A percentile compares a stretch with the other conserved stretches of the same genome.
Conservation (phyloP, 2,329 filamentous ascomycete genomes). For the Fusarium pilosicola region DNA sequence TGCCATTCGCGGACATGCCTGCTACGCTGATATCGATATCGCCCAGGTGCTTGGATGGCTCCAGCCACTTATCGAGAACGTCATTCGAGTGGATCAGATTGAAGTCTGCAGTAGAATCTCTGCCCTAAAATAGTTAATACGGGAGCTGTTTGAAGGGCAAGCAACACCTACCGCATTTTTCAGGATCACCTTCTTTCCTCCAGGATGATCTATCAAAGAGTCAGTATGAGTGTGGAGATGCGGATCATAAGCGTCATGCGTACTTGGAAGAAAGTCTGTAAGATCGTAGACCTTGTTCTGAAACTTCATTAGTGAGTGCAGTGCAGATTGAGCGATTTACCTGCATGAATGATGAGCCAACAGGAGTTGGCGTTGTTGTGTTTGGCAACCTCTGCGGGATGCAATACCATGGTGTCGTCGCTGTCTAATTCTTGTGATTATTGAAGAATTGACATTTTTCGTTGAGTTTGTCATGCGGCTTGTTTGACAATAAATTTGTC, state of each 20-base stretch:
- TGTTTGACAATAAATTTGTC: neutral
- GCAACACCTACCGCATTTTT: constrained; percentile 4
- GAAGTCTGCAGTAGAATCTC: constrained; percentile 17
- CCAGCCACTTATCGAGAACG: constrained; percentile 21
- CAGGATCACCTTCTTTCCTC: constrained; percentile 23
- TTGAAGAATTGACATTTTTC: neutral
- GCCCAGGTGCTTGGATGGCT: constrained; percentile 5
- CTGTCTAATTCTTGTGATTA: neutral
- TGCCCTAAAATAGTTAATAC: neutral
- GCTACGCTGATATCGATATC: neutral
- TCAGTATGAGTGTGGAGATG: neutral
- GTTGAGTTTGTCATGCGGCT: neutral
- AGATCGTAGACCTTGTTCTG: constrained; percentile 27
- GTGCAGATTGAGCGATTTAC: neutral
- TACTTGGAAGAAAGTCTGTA: constrained; percentile 23
- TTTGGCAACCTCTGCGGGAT: constrained; percentile 10
- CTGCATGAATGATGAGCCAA: constrained; percentile 27
- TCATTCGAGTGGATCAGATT: constrained; percentile 23
- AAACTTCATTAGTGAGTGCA: neutral
- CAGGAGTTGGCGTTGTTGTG: constrained; percentile 21
- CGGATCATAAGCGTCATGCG: fast-evolving
- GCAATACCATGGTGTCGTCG: neutral
- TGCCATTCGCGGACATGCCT: neutral
- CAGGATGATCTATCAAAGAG: neutral
- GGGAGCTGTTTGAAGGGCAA: fast-evolving